Evolutionary conservation across 2,329 filamentous ascomycete genomes (phyloP).

Genomic region (Apiospora rasikravindrae): DNA sequence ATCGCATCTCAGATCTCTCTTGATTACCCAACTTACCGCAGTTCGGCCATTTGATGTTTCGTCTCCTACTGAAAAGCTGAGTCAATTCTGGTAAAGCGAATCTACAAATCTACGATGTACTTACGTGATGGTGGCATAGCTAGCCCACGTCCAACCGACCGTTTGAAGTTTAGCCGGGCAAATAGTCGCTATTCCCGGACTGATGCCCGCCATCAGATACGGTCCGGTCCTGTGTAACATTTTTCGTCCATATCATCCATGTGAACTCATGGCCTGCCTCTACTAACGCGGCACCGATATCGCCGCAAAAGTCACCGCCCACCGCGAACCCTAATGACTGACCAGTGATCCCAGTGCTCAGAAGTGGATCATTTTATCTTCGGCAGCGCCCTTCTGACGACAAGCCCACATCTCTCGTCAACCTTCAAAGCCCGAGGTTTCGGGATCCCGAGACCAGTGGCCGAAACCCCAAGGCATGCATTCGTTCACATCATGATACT

Average conservation of each 20-base stretch:
- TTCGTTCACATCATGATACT: background rate
- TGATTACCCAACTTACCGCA: background rate
- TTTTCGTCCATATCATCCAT: background rate
- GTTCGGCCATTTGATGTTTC: background rate
- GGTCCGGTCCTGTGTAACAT: background rate
- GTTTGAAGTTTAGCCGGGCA: slow-evolving; percentile 2
- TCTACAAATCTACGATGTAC: background rate
- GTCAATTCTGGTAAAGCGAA: background rate
- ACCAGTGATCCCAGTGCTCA: background rate
- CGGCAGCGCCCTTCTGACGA: background rate
- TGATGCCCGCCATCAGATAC: background rate
- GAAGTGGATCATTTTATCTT: background rate
- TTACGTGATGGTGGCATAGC: background rate
- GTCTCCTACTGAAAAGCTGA: background rate
- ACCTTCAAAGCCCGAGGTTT: background rate
- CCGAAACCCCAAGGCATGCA: background rate
- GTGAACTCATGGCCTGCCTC: background rate
- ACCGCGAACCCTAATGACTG: background rate
- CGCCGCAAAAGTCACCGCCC: background rate
- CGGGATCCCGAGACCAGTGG: background rate
- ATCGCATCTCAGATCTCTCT: background rate
- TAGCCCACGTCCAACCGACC: background rate
- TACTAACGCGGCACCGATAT: background rate
- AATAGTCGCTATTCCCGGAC: background rate
- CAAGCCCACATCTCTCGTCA: background rate